These are phyloP conservation scores for Begonia loranthoides DNA, from an alignment of 306 rosid genomes.

Conservation along the genomic window DNA sequence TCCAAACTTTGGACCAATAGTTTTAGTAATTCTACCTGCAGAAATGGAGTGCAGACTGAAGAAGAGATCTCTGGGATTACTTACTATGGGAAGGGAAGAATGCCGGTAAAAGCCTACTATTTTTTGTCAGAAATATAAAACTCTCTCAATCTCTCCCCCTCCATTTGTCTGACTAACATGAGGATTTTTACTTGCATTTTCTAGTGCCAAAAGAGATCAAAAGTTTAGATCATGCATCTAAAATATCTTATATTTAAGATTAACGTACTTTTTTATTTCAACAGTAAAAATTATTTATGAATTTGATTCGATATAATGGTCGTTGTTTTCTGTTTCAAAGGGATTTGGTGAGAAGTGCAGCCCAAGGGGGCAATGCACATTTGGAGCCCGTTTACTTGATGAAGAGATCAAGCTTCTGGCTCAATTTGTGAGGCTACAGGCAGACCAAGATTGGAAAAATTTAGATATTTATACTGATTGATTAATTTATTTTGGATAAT, in stretches of 20 bases:
- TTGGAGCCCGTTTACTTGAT: conserved; percentile 83
- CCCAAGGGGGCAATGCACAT: conserved; percentile 93
- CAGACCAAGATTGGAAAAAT: conserved; percentile 80
- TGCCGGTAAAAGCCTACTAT: conserved; percentile 37
- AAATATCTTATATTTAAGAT: too few relatives aligned
- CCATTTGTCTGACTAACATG: too few relatives aligned
- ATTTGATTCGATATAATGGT: conserved; percentile 6
- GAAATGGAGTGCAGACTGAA: conserved; percentile 77
- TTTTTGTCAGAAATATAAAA: too few relatives aligned
- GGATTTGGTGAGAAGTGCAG: conserved; percentile 80
- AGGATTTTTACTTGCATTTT: too few relatives aligned
- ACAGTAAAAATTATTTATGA: too few relatives aligned
- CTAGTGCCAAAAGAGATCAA: too few relatives aligned
- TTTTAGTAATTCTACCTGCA: conserved; percentile 17
- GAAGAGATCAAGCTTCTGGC: conserved; percentile 78
- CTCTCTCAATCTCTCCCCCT: too few relatives aligned
- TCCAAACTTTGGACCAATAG: not conserved
- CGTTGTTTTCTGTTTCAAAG: conserved; percentile 14
- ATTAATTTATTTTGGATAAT: too few relatives aligned
- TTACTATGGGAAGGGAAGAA: conserved; percentile 80
- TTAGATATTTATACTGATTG: too few relatives aligned
- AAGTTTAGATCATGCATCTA: too few relatives aligned
- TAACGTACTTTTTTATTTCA: too few relatives aligned
- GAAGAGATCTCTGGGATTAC: conserved; percentile 68
- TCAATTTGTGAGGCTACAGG: conserved; percentile 72